These are phyloP conservation scores for Fraxinus latifolia DNA, from an alignment of 305 asterid genomes.

Conservation along the genomic window DNA sequence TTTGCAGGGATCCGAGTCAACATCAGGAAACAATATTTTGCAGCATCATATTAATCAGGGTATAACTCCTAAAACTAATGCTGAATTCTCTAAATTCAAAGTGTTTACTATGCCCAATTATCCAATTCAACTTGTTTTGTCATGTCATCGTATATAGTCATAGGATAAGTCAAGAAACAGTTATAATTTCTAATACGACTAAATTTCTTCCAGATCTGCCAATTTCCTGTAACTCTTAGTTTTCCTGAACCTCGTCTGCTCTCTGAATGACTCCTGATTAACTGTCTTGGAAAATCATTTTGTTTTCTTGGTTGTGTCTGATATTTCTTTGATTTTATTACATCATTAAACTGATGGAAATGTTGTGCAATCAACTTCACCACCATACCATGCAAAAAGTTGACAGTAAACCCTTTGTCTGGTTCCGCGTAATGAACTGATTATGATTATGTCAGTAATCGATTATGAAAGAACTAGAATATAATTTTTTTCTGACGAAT, in stretches of 20 bases:
- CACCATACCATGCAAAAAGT: not conserved
- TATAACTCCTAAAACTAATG: constrained; percentile 14
- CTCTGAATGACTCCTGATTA: not conserved
- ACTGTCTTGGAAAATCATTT: not conserved
- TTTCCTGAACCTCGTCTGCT: not conserved
- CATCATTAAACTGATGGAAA: not conserved
- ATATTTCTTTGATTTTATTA: not conserved
- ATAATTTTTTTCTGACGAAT: not conserved
- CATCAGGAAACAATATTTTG: constrained; percentile 28
- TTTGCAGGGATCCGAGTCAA: constrained; percentile 24
- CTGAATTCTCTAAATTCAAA: not conserved
- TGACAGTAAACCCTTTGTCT: not conserved
- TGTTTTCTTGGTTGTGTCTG: not conserved
- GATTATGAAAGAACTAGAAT: not conserved
- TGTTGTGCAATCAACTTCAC: not conserved
- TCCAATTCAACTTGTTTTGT: not conserved
- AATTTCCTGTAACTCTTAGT: not conserved
- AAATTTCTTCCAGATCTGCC: not conserved
- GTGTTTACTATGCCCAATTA: not conserved
- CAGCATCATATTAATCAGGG: constrained; percentile 13
- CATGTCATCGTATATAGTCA: not conserved
- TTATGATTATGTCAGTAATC: not conserved
- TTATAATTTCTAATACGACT: not conserved
- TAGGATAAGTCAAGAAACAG: not conserved
- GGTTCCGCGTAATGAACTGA: not conserved